phyloP scores from a whole-genome alignment of 208 protist genomes.

The Crithidia bombi region DNA sequence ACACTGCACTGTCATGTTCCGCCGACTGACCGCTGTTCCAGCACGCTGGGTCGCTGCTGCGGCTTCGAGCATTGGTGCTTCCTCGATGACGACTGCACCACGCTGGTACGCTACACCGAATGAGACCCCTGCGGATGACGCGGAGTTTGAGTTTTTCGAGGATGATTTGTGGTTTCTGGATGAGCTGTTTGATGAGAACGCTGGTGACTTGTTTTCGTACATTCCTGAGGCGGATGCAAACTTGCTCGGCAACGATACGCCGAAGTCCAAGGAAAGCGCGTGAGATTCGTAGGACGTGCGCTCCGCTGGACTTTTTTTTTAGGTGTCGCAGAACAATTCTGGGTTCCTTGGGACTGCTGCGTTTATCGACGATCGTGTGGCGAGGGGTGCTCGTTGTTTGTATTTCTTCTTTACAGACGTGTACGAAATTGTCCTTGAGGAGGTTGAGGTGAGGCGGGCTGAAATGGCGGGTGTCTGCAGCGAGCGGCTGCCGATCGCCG shows the following conservation, averaged over 20 bases:
- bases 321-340: too few species aligned
- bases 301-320: too few species aligned
- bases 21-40: conserved; percentile 9
- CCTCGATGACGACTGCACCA: background rate
- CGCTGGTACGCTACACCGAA: conserved; percentile 24
- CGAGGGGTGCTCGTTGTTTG: background rate
- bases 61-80: conserved; percentile 14
- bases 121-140: conserved; percentile 35
- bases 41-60: conserved; percentile 8
- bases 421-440: background rate
- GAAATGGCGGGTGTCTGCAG: too few species aligned
- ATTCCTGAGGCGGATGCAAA: conserved; percentile 67
- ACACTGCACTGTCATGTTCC: too few species aligned
- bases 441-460: too few species aligned
- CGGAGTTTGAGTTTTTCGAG: conserved; percentile 70
- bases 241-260: conserved; percentile 34
- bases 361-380: too few species aligned
- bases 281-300: too few species aligned
- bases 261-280: background rate
- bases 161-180: conserved; percentile 84
- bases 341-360: too few species aligned
- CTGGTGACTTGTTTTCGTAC: conserved; percentile 63
- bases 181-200: conserved; percentile 70
- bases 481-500: too few species aligned
- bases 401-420: background rate